Percentiles rank a stretch among this genome's conserved stretches.
phyloP scores from a whole-genome alignment of 2,329 filamentous ascomycete species.

The Rhinocladiella mackenziei region DNA sequence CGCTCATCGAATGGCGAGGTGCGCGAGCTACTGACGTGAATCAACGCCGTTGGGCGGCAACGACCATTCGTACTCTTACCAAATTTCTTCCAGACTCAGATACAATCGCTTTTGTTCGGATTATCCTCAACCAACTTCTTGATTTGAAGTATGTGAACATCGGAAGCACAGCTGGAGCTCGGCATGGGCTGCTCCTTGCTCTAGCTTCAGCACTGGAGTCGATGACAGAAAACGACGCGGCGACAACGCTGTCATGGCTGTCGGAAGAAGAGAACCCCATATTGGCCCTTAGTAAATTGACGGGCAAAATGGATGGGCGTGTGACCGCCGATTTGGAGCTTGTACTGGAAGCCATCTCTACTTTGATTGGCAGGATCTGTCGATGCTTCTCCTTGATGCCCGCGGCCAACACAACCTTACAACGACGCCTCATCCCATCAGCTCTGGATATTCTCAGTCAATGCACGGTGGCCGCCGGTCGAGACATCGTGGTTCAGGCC shows the following conservation, averaged over 20 bases:
- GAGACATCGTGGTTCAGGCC: conserved; percentile 39
- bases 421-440: conserved; percentile 30
- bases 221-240: conserved; percentile 16
- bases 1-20: conserved; percentile 78
- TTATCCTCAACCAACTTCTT: conserved; percentile 34
- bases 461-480: conserved; percentile 39
- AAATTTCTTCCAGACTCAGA: conserved; percentile 19
- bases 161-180: conserved; percentile 40
- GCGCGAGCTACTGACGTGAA: conserved; percentile 72
- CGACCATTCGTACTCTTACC: conserved; percentile 57
- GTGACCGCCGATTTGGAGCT: conserved; percentile 32
- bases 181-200: conserved; percentile 44
- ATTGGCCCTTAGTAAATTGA: conserved; percentile 10
- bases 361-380: conserved; percentile 26
- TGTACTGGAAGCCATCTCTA: conserved; percentile 24
- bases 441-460: conserved; percentile 37
- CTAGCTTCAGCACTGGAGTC: conserved; percentile 39
- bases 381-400: neutral
- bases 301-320: conserved; percentile 25
- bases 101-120: conserved; percentile 5
- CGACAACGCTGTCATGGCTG: conserved; percentile 8
- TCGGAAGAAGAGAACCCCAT: conserved; percentile 6
- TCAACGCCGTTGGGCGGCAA: conserved; percentile 68
- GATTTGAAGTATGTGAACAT: conserved; percentile 37
- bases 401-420: neutral